These are phyloP conservation scores for Eimeria necatrix DNA, from an alignment of 169 alveolate species.

Conservation along the genomic window DNA sequence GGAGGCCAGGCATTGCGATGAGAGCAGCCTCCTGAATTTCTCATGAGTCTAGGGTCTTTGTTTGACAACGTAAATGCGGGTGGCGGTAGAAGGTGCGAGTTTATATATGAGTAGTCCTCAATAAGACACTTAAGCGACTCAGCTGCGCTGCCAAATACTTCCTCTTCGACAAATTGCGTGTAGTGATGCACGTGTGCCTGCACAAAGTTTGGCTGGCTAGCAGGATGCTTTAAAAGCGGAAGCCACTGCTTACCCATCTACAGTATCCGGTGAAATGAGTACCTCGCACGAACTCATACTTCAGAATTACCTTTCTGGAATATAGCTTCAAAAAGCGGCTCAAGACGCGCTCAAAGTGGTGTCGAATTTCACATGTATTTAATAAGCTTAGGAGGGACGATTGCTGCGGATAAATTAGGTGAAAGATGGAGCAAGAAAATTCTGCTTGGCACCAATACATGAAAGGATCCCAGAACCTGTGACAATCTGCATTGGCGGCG, in stretches of 20 bases:
- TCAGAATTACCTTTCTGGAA: constrained; percentile 9
- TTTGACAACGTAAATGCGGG: not conserved
- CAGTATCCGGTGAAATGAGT: not conserved
- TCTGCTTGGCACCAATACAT: too few relatives aligned
- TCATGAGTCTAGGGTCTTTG: not conserved
- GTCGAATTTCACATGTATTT: constrained; percentile 61
- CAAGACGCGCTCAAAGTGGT: constrained; percentile 43
- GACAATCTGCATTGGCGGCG: too few relatives aligned
- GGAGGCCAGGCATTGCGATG: not conserved
- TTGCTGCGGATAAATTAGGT: not conserved
- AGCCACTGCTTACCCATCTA: not conserved
- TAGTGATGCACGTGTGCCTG: constrained; percentile 81
- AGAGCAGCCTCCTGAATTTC: not conserved
- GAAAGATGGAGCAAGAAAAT: too few relatives aligned
- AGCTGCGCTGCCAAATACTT: constrained; percentile 46
- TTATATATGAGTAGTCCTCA: constrained; percentile 39
- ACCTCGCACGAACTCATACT: not conserved
- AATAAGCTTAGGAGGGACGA: constrained; percentile 39
- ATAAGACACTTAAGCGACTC: constrained; percentile 27
- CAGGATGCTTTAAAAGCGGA: not conserved
- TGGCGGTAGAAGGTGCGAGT: constrained; percentile 50
- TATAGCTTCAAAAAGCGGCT: constrained; percentile 46
- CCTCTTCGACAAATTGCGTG: constrained; percentile 34
- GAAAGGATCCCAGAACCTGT: too few relatives aligned
- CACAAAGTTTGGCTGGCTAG: not conserved